Evolutionary conservation across 2,329 filamentous ascomycete species (phyloP).

Genomic region (Aspergillus fischeri): DNA sequence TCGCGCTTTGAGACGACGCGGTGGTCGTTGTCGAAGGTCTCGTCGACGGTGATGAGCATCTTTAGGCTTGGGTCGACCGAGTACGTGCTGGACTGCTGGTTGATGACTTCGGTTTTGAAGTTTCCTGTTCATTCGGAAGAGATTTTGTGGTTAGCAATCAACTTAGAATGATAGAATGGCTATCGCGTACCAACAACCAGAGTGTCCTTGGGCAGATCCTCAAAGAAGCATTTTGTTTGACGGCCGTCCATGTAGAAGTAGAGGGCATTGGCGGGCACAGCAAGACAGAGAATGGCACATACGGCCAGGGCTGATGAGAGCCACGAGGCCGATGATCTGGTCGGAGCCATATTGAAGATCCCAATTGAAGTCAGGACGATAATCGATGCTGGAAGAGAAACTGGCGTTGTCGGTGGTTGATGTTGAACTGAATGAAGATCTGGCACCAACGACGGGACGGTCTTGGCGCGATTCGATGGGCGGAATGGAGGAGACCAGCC

Average conservation of each 20-base stretch:
- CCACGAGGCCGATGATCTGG: slow-evolving; percentile 35
- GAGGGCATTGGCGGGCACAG: slow-evolving; percentile 69
- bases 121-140: slow-evolving; percentile 53
- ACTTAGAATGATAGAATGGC: background rate
- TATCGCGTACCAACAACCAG: slow-evolving; percentile 71
- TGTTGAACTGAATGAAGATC: slow-evolving; percentile 17
- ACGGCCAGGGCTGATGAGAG: slow-evolving; percentile 52
- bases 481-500: background rate
- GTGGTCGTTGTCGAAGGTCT: slow-evolving; percentile 97
- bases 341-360: slow-evolving; percentile 30
- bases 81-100: slow-evolving; percentile 66
- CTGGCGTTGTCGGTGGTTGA: slow-evolving; percentile 3
- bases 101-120: slow-evolving; percentile 81
- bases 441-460: slow-evolving; percentile 15
- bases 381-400: background rate
- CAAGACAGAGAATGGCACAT: slow-evolving; percentile 59
- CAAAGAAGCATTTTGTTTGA: slow-evolving; percentile 91
- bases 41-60: slow-evolving; percentile 90
- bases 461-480: slow-evolving; percentile 22
- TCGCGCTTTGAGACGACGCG: slow-evolving; percentile 87
- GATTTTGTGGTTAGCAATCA: background rate
- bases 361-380: background rate
- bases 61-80: slow-evolving; percentile 68
- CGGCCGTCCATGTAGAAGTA: slow-evolving; percentile 94
- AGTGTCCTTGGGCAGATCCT: slow-evolving; percentile 96